These are phyloP conservation scores for Fusarium algeriense DNA, from an alignment of 2,329 filamentous ascomycete genomes.

Conservation along the genomic window DNA sequence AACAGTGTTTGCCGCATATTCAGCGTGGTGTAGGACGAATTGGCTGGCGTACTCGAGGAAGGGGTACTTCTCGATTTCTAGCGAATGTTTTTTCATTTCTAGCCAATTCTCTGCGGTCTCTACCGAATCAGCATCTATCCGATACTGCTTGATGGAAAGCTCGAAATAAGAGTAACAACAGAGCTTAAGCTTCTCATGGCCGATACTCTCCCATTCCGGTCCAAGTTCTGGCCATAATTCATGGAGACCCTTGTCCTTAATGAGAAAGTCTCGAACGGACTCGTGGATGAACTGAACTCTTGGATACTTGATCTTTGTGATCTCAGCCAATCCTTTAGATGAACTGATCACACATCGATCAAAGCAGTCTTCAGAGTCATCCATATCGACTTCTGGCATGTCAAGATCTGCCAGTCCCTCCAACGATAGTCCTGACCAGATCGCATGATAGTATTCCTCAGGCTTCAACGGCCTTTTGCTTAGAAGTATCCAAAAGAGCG, in stretches of 20 bases:
- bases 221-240: conserved; percentile 33
- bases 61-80: background rate
- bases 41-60: background rate
- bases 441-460: no score
- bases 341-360: no score
- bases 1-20: background rate
- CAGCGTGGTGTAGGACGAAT: conserved; percentile 22
- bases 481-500: conserved; percentile 49
- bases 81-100: background rate
- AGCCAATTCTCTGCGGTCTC: background rate
- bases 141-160: background rate
- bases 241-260: conserved; percentile 51
- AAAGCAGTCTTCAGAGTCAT: no score
- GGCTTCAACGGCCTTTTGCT: no score
- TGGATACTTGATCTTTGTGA: no score
- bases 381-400: no score
- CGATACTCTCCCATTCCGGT: background rate
- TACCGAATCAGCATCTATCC: no score
- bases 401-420: no score
- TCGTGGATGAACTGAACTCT: no score
- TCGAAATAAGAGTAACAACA: conserved; percentile 21
- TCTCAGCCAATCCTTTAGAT: no score
- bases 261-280: conserved; percentile 58
- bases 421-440: no score
- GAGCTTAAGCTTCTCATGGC: background rate